Conservation (phyloP, 306 rosid genomes). For the Lotus japonicus region DNA sequence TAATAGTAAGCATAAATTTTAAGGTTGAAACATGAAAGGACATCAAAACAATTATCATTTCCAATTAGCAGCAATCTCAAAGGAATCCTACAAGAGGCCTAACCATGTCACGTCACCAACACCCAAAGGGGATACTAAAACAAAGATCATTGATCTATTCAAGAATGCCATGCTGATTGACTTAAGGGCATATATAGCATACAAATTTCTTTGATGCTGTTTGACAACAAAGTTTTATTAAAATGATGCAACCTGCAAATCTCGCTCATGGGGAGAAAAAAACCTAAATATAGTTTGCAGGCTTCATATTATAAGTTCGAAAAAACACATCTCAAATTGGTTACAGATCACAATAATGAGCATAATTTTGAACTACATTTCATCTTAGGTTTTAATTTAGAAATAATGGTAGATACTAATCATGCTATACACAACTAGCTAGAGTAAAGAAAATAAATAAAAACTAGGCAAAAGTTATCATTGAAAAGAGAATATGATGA, state of each 20-base stretch:
- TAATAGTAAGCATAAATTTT: neutral
- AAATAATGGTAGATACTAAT: too few species aligned
- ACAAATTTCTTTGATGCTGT: neutral
- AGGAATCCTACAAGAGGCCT: too few species aligned
- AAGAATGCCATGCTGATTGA: too few species aligned
- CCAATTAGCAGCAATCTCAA: too few species aligned
- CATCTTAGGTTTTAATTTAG: too few species aligned
- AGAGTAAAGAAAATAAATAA: too few species aligned
- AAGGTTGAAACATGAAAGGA: neutral
- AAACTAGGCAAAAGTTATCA: too few species aligned
- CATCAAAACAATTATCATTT: neutral
- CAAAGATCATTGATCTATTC: neutral
- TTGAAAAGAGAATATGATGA: neutral
- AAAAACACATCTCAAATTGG: neutral
- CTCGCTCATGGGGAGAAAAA: neutral
- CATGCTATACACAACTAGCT: too few species aligned
- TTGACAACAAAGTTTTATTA: neutral
- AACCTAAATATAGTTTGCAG: neutral
- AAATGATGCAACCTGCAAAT: neutral
- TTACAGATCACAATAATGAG: too few species aligned
- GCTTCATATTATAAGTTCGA: neutral
- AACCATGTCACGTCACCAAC: neutral
- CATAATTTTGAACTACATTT: too few species aligned
- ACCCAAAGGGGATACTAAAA: neutral
- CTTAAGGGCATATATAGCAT: neutral